Conservation (phyloP, 192 early-diverging fungal genomes). For the Coemansia sp. region DNA sequence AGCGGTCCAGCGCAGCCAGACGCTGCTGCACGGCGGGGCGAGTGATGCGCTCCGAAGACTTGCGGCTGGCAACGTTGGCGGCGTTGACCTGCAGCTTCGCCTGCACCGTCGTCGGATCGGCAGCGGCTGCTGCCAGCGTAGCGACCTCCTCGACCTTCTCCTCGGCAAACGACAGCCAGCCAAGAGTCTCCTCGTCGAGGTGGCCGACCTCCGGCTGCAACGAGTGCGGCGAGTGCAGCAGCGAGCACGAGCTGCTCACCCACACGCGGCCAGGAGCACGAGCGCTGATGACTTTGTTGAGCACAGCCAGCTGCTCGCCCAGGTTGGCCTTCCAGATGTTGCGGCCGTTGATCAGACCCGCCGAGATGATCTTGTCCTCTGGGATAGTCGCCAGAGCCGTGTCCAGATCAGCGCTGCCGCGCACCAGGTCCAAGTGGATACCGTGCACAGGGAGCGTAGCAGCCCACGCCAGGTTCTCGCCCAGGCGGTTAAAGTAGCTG, state of each 20-base stretch:
- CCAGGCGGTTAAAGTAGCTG: constrained; percentile 91
- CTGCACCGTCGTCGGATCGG: constrained; percentile 60
- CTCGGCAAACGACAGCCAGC: constrained; percentile 92
- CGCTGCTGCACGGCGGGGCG: constrained; percentile 79
- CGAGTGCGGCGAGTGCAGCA: constrained; percentile 91
- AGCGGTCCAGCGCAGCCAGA: constrained; percentile 63
- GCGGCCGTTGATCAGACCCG: constrained; percentile 93
- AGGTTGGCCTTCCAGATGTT: constrained; percentile 98
- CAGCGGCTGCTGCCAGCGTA: constrained; percentile 61
- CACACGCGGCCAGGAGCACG: constrained; percentile 66
- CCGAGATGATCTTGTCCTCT: constrained; percentile 72
- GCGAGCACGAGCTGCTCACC: constrained; percentile 86
- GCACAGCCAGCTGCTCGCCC: constrained; percentile 65
- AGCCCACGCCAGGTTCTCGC: constrained; percentile 68
- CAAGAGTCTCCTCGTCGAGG: constrained; percentile 77
- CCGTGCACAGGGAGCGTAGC: constrained; percentile 76
- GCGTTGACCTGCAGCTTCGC: constrained; percentile 71
- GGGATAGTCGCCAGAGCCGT: constrained; percentile 62
- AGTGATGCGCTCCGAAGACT: constrained; percentile 77
- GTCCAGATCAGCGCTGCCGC: constrained; percentile 79
- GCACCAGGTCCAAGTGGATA: constrained; percentile 90
- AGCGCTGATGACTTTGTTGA: constrained; percentile 61
- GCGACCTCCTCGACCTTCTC: constrained; percentile 89
- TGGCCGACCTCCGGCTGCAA: constrained; percentile 69
- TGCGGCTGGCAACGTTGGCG: constrained; percentile 65